These are phyloP conservation scores for Rhytidiadelphus loreus DNA, from an alignment of 225 moss, liverwort and hornwort species.

Conservation along the genomic window DNA sequence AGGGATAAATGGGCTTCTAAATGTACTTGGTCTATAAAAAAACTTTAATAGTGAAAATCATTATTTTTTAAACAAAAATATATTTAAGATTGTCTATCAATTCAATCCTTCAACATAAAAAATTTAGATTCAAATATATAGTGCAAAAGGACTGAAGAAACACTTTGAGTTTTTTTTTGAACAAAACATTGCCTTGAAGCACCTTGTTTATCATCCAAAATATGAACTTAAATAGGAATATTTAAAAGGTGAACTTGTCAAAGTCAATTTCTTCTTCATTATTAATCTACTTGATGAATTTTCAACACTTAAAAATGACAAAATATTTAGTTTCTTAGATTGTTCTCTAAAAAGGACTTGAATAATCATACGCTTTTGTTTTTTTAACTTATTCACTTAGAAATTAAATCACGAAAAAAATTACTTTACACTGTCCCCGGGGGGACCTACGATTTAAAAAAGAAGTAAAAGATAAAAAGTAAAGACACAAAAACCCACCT, in stretches of 20 bases:
- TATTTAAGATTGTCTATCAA: background rate
- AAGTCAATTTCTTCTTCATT: background rate
- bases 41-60: background rate
- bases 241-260: background rate
- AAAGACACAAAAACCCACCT: background rate
- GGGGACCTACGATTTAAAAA: background rate
- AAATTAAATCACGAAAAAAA: background rate
- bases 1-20: background rate
- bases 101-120: background rate
- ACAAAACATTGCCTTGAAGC: accelerated
- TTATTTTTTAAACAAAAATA: background rate
- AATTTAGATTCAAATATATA: background rate
- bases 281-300: background rate
- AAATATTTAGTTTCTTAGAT: background rate
- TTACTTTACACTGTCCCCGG: background rate
- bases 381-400: background rate
- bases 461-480: background rate
- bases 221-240: background rate
- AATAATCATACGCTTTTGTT: background rate
- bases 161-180: no score
- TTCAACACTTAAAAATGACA: background rate
- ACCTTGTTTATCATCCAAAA: background rate
- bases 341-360: accelerated
- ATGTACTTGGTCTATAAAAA: background rate
- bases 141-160: no score